Base-by-base conservation (phyloP, 352 stramenopile species). In the Phytophthora lateralis region DNA sequence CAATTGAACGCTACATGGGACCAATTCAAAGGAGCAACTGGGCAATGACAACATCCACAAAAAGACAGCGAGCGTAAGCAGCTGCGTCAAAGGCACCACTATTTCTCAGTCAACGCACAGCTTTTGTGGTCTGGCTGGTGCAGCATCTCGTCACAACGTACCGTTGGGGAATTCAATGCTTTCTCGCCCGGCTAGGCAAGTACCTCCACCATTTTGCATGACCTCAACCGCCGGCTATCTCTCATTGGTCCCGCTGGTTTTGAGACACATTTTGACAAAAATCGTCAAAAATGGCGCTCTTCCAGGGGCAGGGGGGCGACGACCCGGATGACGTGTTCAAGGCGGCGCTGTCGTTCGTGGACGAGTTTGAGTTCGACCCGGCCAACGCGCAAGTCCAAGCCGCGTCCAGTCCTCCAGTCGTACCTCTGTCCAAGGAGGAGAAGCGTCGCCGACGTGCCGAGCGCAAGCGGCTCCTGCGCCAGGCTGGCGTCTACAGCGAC, bases 331-430 rank as follows among this genome's bases (percentile, higher is more conserved):
- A 50, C 15, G 53, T 58, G 10, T 42, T 72, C 4, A 38, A 58
- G 38, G 63, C 63, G 3, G 63, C 58, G 32, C 46, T 72, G 58
- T 69, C 63, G 20, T 65, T 72, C 59, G n/a, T 72, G 18, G 58
- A 72, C 35, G 57, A 68, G 57, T 72, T 71, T 17, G 56, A 66
- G 3, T 47, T 49, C 10, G 30, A 21, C 21, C 15, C 35, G 2
- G 2, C 14, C 35, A 7, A 41, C 35, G 35, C 11, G 1, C 10
- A 12, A 15, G 8, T n/a, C 4, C 10, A n/a, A 15, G 32, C 10
- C 32, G 30, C 11, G 30, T 11, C 32, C 32, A n/a, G 14, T 38
- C 32, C 7, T 7, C 1, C 20, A 60, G 32, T n/a, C 35, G n/a
- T 24, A 3, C 21, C 21, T 24, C 17, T 44, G 42, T 51, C 42